Evolutionary conservation across 176 grass and related monocot genomes (phyloP), one percentile per base, ranked within the genome.

Genomic region (Ananas comosus): DNA sequence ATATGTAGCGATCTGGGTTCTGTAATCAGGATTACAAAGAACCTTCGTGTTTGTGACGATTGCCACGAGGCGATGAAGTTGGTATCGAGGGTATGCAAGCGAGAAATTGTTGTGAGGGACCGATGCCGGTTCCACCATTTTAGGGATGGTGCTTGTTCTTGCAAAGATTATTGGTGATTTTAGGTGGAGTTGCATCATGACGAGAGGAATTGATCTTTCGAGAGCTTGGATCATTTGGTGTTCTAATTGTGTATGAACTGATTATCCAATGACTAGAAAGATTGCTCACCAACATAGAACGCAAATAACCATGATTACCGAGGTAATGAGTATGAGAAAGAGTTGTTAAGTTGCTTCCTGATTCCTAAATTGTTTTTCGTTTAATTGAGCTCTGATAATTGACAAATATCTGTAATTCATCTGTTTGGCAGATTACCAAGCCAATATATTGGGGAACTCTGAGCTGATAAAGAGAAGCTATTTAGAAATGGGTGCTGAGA

Each of bases 1-100:
- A 58, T 72, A 12, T 33, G 56, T 58, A 47, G 25, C 17, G 24
- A 72, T 48, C 70, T 52, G 42, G 70, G 70, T n/a, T 56, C 51
- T 1, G 57, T 19, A 61, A 17, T 61, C 21, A 16, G 56, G 4
- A 61, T 61, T 61, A 61, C 56, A 10, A 61, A 61, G 16, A 61
- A 61, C 10, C 56, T 61, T 61, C 56, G 56, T 22, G 56, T 61
- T 61, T 61, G 56, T 11, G 21, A 10, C 21, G 56, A 61, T 61
- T 61, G 56, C 56, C 56, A 61, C 17, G 16, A 9, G 21, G 56
- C 21, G 17, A 61, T 61, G 17, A 61, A 61, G 17, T 10, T 22
- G 21, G 9, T 22, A 10, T 61, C 56, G 9, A 10, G 21, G 56
- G 22, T 61, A 18, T 61, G 22, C 21, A 2, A 7, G 16, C 56